Percentiles rank a stretch among this genome's conserved stretches.
These are phyloP conservation scores for Pezicula carpinea DNA, from an alignment of 2,329 filamentous ascomycete species.

Conservation along the genomic window DNA sequence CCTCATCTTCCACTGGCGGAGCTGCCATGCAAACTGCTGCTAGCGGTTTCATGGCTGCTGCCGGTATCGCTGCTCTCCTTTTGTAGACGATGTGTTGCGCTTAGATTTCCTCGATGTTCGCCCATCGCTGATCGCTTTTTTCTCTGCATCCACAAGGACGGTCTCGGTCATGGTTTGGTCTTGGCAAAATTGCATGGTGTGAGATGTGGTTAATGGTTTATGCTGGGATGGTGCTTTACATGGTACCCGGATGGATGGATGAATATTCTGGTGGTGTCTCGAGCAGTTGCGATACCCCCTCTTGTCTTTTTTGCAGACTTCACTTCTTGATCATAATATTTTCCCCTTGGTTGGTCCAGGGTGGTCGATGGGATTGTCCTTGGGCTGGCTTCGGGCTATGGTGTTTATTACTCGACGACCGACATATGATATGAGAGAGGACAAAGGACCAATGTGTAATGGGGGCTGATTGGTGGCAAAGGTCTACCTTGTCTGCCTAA, in stretches of 20 bases:
- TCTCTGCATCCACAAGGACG: background rate
- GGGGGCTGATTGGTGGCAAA: no score
- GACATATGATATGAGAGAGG: no score
- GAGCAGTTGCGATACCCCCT: constrained; percentile 17
- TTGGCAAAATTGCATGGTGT: no score
- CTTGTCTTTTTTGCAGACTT: constrained; percentile 6
- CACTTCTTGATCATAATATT: constrained; percentile 3
- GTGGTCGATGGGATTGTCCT: no score
- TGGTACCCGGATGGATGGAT: constrained; percentile 8
- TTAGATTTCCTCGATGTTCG: constrained; percentile 10
- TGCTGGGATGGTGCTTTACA: constrained; percentile 3
- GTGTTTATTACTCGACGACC: no score
- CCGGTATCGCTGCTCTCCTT: constrained; percentile 26
- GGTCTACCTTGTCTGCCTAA: no score
- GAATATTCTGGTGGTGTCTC: background rate
- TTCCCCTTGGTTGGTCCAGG: no score
- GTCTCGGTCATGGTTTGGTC: no score
- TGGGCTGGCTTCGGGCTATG: no score
- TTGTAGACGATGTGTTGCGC: constrained; percentile 20
- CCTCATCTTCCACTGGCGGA: constrained; percentile 13
- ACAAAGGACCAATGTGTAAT: no score
- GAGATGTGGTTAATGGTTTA: constrained; percentile 5
- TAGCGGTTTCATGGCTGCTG: constrained; percentile 23
- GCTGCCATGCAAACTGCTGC: constrained; percentile 23
- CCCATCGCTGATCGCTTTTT: no score